Percentiles rank a stretch among this genome's conserved stretches.
These are phyloP conservation scores for Arthrobotrys iridis DNA, from an alignment of 2,329 filamentous ascomycete species.

Conservation along the genomic window DNA sequence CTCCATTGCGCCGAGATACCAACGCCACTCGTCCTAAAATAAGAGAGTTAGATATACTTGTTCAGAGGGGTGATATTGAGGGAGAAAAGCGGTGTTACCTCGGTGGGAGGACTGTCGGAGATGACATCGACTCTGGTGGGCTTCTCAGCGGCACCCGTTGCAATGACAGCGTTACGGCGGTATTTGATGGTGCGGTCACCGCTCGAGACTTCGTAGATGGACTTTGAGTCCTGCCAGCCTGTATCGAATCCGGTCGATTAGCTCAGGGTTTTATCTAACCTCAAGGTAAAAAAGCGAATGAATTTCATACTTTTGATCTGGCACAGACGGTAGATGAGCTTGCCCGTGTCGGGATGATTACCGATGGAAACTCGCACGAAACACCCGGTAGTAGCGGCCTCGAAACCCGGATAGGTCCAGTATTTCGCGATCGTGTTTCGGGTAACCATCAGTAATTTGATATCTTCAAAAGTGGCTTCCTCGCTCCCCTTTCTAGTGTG, in stretches of 20 bases:
- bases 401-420: constrained; percentile 92
- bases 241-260: background rate
- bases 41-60: constrained; percentile 50
- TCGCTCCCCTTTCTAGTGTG: constrained; percentile 51
- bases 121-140: constrained; percentile 80
- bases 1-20: constrained; percentile 78
- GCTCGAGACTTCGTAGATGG: constrained; percentile 37
- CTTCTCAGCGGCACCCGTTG: constrained; percentile 25
- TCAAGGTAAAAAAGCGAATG: background rate
- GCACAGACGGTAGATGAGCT: constrained; percentile 84
- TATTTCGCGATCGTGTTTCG: constrained; percentile 87
- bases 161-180: constrained; percentile 47
- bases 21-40: constrained; percentile 78
- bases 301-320: constrained; percentile 77
- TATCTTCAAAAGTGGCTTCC: constrained; percentile 47
- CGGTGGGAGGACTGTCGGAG: constrained; percentile 85
- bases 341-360: constrained; percentile 74
- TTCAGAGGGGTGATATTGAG: constrained; percentile 53
- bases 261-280: constrained; percentile 37
- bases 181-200: constrained; percentile 35
- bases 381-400: constrained; percentile 77
- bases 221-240: constrained; percentile 46
- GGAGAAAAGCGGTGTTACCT: constrained; percentile 66
- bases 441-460: constrained; percentile 74
- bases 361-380: constrained; percentile 87